A percentile compares a stretch with the other conserved stretches of the same genome.
Evolutionary conservation across 495 filamentous ascomycete species (phyloP).

Genomic region (Niebla homalea): DNA sequence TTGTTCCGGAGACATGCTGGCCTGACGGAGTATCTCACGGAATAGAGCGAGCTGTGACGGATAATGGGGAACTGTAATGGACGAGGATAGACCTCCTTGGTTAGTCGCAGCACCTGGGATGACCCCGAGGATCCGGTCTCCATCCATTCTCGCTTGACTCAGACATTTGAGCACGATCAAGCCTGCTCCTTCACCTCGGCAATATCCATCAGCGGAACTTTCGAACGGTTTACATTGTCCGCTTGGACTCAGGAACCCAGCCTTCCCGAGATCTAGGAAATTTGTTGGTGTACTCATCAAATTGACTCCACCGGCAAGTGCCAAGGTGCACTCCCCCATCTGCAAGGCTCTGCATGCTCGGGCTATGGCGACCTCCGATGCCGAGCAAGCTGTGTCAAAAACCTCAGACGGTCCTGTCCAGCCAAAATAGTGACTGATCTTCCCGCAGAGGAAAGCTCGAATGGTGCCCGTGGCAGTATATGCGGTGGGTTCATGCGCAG

Average conservation of each 20-base stretch:
- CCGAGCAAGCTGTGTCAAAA: constrained; percentile 37
- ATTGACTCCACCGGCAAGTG: constrained; percentile 31
- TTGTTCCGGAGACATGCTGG: constrained; percentile 4
- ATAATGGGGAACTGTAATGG: constrained; percentile 46
- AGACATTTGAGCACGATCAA: constrained; percentile 55
- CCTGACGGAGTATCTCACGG: not conserved
- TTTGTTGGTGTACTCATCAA: constrained; percentile 24
- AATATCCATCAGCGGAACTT: constrained; percentile 58
- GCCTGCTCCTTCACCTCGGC: constrained; percentile 54
- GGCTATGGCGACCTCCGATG: constrained; percentile 30
- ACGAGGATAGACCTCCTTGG: constrained; percentile 52
- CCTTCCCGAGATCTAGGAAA: constrained; percentile 25
- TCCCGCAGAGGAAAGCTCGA: constrained; percentile 18
- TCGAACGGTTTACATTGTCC: constrained; percentile 59
- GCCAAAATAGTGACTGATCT: constrained; percentile 27
- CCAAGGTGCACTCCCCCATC: constrained; percentile 25
- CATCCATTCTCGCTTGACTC: constrained; percentile 45
- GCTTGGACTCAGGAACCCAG: constrained; percentile 27
- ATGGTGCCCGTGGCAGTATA: constrained; percentile 23
- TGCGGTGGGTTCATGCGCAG: constrained; percentile 20
- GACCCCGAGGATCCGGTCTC: constrained; percentile 49
- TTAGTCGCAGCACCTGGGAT: constrained; percentile 49
- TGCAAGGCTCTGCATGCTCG: constrained; percentile 22
- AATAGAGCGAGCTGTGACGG: constrained; percentile 21
- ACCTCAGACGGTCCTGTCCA: constrained; percentile 35